phyloP scores from a whole-genome alignment of 495 filamentous ascomycete genomes.

The Podospora sp. region DNA sequence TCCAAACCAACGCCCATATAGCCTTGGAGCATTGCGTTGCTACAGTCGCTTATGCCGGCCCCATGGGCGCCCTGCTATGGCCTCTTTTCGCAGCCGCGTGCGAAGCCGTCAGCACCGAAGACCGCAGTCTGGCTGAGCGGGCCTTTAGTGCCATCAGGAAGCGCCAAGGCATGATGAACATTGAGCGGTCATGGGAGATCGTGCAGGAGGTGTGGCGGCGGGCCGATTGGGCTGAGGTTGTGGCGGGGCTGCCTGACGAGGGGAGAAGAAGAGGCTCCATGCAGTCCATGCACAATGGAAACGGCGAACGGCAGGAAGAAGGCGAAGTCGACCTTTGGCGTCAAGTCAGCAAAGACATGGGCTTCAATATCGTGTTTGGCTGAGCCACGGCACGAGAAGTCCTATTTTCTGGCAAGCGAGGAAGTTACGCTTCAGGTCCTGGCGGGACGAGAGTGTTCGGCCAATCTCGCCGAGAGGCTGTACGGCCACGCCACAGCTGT shows the following conservation, averaged over 20 bases:
- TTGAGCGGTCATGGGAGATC: constrained; percentile 59
- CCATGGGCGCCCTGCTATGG: constrained; percentile 64
- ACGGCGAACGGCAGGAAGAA: neutral
- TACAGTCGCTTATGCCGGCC: constrained; percentile 54
- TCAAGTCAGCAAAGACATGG: constrained; percentile 52
- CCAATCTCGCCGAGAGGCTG: neutral
- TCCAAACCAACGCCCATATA: constrained; percentile 55
- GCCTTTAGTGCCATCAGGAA: constrained; percentile 54
- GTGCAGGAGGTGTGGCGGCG: constrained; percentile 60
- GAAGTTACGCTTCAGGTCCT: neutral
- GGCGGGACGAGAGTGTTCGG: neutral
- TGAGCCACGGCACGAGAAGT: constrained; percentile 28
- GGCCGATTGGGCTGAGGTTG: constrained; percentile 39
- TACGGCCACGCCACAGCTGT: neutral
- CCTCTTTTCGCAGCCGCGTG: constrained; percentile 62
- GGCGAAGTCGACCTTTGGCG: constrained; percentile 45
- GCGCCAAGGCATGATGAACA: constrained; percentile 65
- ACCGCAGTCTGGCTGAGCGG: constrained; percentile 46
- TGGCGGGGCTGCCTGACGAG: neutral
- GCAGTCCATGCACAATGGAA: neutral
- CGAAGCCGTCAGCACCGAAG: constrained; percentile 50
- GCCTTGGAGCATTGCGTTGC: constrained; percentile 55
- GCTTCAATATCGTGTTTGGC: constrained; percentile 58
- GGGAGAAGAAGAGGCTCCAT: constrained; percentile 4
- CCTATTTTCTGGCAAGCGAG: neutral